Evolutionary conservation across 306 rosid genomes (phyloP), one percentile per base, ranked within the genome.

Genomic region (Sesbania bispinosa): DNA sequence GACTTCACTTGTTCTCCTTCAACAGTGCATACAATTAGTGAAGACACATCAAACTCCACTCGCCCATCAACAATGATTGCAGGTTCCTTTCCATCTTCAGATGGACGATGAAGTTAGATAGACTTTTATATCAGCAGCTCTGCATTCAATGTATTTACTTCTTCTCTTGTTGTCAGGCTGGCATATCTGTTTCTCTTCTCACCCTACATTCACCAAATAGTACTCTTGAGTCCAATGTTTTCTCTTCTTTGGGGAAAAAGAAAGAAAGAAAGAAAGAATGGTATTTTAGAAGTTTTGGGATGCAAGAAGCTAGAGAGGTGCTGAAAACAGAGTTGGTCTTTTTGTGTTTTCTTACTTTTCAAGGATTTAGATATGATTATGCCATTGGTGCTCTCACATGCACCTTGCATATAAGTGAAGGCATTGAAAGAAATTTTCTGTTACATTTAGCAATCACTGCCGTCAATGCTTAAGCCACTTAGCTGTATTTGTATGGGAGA

Each of bases 1-100:
- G 82, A 79, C 4, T 43, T 5, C n/a, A 58, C 79, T 7, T 57
- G 76, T 14, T 82, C 83, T 27, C 47, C 74, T 15, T 67, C 87
- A 0, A 32, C 66, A 6, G 0, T 7, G 19, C 19, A 77, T 38
- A 55, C 70, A 53, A 46, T 74, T 11, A 81, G 61, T 38, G 79
- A 76, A 20, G 80, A 77, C 51, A 73, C 93, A 16, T 78, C 79
- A 71, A 85, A 81, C 80, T 78, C 86, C 0, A 64, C 52, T 13
- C 59, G 71, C 6, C 79, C 86, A 69, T 29, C 71, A 16, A 78
- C 83, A 42, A 75, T 76, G n/a, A 35, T 2, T 26, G 78, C 77
- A 6, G 64, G 59, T 10, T 68, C 88, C 3, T 81, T 85, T n/a
- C 54, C 74, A 50, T 82, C 88, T 8, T 38, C 51, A 0, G 74